Evolutionary conservation across 805 yeast species (phyloP), one percentile per base, ranked within the genome.

Genomic region (Kodamaea hsintzibuensis): DNA sequence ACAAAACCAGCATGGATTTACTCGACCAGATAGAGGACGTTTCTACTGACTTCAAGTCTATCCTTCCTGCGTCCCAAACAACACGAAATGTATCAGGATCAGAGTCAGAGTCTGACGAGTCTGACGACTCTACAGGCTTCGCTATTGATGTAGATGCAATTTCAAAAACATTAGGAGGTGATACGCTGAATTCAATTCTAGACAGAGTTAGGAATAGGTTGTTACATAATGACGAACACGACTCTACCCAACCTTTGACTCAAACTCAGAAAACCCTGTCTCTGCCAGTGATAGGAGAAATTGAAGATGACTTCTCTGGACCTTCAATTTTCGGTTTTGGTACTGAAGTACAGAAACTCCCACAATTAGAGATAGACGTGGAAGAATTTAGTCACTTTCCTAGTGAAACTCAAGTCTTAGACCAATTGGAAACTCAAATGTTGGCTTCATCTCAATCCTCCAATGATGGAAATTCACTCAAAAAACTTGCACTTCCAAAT

Each of bases 291-390:
- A 14, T 51, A 42, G 35, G 42, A 42, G 51, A 51, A 18, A 42
- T 27, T 13, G 51, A 48, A n/a, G 49, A 42, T 16, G 42, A 30
- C 13, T 42, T 47, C 17, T 48, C 45, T 35, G 56, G 51, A 14
- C 53, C 50, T 14, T 57, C 52, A 17, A 52, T 51, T 37, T 48
- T 56, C 9, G 49, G 48, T 17, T 45, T 53, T 16, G 43, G 45
- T 0, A 35, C 14, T 7, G 63, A 53, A 10, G 43, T 53, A 13
- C 67, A 64, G 19, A 56, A 51, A 42, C 65, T 74, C 17, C 79
- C 79, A 1, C 78, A 75, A 55, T 62, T 74, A 46, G 64, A 55
- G 12, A 52, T 64, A 9, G 68, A 65, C 42, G 57, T 56, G 10
- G 49, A 56, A 9, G 65, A 62, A 10, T 56, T 63, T 16, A 19